Evolutionary conservation across 192 early-diverging fungal species (phyloP).

Genomic region (Coemansia sp.): DNA sequence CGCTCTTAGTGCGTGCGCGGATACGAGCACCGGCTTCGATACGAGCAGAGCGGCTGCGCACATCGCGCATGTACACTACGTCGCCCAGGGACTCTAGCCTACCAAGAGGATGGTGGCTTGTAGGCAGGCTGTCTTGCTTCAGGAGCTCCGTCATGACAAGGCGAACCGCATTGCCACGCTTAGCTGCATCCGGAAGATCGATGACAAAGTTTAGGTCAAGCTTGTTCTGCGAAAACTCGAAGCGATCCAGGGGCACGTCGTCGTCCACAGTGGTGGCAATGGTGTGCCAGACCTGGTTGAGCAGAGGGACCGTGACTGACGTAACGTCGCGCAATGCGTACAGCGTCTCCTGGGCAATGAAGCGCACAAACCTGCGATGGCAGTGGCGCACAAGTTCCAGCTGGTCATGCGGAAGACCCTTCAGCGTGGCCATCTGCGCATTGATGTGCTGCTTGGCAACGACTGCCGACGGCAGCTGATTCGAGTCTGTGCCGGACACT

Average conservation of each 20-base stretch:
- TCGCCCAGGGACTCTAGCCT: slow-evolving; percentile 28
- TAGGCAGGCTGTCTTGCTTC: slow-evolving; percentile 15
- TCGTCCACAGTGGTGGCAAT: slow-evolving; percentile 52
- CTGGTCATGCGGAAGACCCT: slow-evolving; percentile 47
- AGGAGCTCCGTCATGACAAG: slow-evolving; percentile 46
- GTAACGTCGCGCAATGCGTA: slow-evolving; percentile 47
- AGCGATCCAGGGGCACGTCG: slow-evolving; percentile 36
- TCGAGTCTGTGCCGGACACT: neutral
- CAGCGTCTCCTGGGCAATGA: slow-evolving; percentile 50
- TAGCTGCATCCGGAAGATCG: slow-evolving; percentile 18
- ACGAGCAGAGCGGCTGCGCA: slow-evolving; percentile 44
- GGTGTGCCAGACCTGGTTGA: slow-evolving; percentile 54
- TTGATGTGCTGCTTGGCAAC: slow-evolving; percentile 41
- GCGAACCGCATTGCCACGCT: slow-evolving; percentile 34
- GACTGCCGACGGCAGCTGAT: slow-evolving; percentile 34
- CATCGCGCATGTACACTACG: slow-evolving; percentile 50
- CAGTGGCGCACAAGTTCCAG: slow-evolving; percentile 43
- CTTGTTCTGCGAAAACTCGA: slow-evolving; percentile 53
- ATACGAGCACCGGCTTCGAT: slow-evolving; percentile 32
- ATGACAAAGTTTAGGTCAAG: slow-evolving; percentile 37
- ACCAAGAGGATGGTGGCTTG: slow-evolving; percentile 28
- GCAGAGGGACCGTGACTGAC: slow-evolving; percentile 42
- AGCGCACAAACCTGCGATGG: slow-evolving; percentile 46
- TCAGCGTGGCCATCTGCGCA: slow-evolving; percentile 46
- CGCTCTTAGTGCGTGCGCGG: slow-evolving; percentile 27